Percentiles rank a stretch among this genome's conserved stretches.
Conservation (phyloP, 1,139 yeast species). For the Lodderomyces orthopsilosis region DNA sequence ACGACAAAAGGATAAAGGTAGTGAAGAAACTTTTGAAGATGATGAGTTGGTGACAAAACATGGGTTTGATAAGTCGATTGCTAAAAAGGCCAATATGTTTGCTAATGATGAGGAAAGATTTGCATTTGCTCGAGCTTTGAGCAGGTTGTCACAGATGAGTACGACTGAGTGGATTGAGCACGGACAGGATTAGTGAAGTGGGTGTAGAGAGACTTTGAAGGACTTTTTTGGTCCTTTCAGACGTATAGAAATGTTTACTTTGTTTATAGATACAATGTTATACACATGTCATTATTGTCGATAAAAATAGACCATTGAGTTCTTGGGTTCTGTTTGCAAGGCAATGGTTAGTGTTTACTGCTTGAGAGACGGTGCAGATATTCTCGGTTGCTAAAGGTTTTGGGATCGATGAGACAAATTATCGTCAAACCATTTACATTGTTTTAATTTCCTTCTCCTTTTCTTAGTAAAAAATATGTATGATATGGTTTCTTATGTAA, state of each 20-base stretch:
- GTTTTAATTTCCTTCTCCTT: too few relatives aligned
- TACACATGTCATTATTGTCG: not conserved
- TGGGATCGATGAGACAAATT: too few relatives aligned
- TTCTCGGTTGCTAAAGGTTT: too few relatives aligned
- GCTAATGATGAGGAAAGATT: constrained; percentile 84
- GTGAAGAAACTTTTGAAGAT: constrained; percentile 42
- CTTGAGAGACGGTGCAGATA: too few relatives aligned
- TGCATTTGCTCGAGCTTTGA: constrained; percentile 93
- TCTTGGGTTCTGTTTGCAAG: too few relatives aligned
- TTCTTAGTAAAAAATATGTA: too few relatives aligned
- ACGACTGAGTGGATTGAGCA: constrained; percentile 84
- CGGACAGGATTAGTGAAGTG: not conserved
- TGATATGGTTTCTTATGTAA: too few relatives aligned
- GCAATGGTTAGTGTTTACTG: too few relatives aligned
- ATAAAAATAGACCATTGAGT: too few relatives aligned
- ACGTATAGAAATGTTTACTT: not conserved
- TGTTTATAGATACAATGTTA: not conserved
- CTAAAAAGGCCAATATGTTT: constrained; percentile 79
- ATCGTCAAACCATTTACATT: too few relatives aligned
- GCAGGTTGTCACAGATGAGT: constrained; percentile 90
- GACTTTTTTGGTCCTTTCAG: not conserved
- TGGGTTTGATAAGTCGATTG: constrained; percentile 71
- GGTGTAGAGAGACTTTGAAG: not conserved
- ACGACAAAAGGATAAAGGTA: constrained; percentile 22
- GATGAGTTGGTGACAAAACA: constrained; percentile 67